Evolutionary conservation across 306 rosid species (phyloP), one percentile per base, ranked within the genome.

Genomic region (Malus sylvestris): DNA sequence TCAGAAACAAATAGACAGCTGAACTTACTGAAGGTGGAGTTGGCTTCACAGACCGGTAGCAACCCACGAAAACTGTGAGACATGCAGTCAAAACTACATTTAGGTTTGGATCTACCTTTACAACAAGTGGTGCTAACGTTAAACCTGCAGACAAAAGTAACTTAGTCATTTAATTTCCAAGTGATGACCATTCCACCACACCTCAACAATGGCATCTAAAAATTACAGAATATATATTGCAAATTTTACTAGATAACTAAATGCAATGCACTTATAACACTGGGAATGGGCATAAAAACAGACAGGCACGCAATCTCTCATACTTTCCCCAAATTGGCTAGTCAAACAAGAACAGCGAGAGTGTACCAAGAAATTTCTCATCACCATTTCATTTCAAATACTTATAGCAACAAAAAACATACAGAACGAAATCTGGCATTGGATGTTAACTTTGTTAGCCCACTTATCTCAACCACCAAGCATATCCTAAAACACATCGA

Each of bases 31-130:
- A 71, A 68, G 98, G 98, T 1, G 99, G 98, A 62, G 99, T 96
- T 72, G 98, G 89, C 82, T 96, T 96, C 78, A 96, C 99, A 1
- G 99, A 96, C 69, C 99, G 93, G 79, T 87, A 89, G 80, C 99
- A 96, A 44, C 99, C 99, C 78, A 96, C 99, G 27, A 76, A 96
- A 81, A 96, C 99, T 45, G 97, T 77, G 70, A 96, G 86, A 77
- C 90, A 84, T 44, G 99, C 99, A 29, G 98, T 96, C 89, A 93
- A 74, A 69, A 93, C 73, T 57, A 96, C 98, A 81, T 96, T 96
- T 80, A 93, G 64, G 83, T 93, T 96, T 55, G 99, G 93, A 86
- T 96, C 86, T 76, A 96, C 93, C 79, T 86, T 96, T 88, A 89
- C 82, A 81, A 87, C 88, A 80, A 96, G 98, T 8, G 99, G 99